Evolutionary conservation across 345 rosid species (phyloP), one percentile per base, ranked within the genome.

Genomic region (Punica granatum): DNA sequence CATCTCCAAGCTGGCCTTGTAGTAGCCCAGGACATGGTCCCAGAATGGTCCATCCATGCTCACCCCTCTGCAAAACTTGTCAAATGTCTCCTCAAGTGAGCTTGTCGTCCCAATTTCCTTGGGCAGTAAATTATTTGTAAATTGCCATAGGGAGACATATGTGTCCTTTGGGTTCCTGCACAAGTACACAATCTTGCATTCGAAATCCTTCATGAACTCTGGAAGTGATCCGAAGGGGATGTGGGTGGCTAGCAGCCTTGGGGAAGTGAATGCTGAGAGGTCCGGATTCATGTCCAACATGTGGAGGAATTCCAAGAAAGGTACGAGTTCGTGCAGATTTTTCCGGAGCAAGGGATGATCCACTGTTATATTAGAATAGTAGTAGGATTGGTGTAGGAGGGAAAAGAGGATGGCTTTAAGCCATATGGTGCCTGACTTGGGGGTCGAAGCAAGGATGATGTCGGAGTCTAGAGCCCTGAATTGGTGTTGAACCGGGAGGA

Each of bases 11-110:
- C 59, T 70, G 19, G 43, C 73, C 53, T 63, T 70, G 21, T 56
- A 53, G 64, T 70, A 64, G 21, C 39, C 68, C 21, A 70, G 63
- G 6, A 64, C 63, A n/a, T 70, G 73, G 41, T 70, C 70, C 74
- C 70, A 71, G 19, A 21, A 71, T 6, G 74, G 63, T 10, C 69
- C 69, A 26, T 25, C 65, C 56, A 44, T 23, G 56, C 69, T 39
- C n/a, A n/a, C n/a, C n/a, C n/a, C n/a, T n/a, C n/a, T n/a, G 43
- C 74, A 71, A 31, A 71, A 65, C 66, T 11, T 65, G 60, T 66
- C 69, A 21, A 71, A 34, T n/a, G 69, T 6, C 32, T 71, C 74
- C 69, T 66, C 34, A 28, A 71, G 48, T 16, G 51, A 8, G 44
- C 37, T 41, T 7, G n/a, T 32, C 11, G 12, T 48, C 59, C 53